Percentiles rank a stretch among this genome's conserved stretches.
Conservation (phyloP, 2,329 filamentous ascomycete species). For the Phialophora expanda region DNA sequence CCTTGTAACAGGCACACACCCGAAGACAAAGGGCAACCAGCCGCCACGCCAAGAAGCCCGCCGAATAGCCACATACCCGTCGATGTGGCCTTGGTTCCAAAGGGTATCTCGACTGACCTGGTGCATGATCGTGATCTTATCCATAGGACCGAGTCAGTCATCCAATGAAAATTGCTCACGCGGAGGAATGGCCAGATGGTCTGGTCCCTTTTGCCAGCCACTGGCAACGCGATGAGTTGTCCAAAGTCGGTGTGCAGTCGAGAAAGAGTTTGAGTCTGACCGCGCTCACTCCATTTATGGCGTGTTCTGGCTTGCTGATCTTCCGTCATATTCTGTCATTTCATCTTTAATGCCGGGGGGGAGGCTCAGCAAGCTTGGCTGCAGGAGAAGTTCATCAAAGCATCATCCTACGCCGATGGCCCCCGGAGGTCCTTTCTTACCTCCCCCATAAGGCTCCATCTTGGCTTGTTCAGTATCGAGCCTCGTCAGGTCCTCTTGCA, state of each 20-base stretch:
- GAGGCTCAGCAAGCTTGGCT: conserved; percentile 18
- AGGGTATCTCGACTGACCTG: background rate
- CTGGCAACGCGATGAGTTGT: background rate
- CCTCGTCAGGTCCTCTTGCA: background rate
- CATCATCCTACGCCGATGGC: background rate
- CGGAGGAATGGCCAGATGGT: background rate
- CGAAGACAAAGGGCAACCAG: background rate
- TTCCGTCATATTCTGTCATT: background rate
- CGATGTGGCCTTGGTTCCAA: background rate
- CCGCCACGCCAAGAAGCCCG: background rate
- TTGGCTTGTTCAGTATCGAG: background rate
- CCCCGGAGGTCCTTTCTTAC: background rate
- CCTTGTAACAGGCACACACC: background rate
- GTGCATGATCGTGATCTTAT: background rate
- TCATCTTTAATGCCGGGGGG: background rate
- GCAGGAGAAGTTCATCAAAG: background rate
- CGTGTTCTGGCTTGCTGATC: background rate
- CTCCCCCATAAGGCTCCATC: conserved; percentile 4
- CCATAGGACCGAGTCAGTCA: background rate
- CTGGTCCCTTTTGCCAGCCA: background rate
- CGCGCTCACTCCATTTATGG: background rate
- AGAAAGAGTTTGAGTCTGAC: background rate
- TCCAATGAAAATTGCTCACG: background rate
- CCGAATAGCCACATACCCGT: background rate
- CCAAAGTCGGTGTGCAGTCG: background rate